These are phyloP conservation scores for Alternaria conjuncta DNA, from an alignment of 2,329 filamentous ascomycete genomes.

Conservation along the genomic window DNA sequence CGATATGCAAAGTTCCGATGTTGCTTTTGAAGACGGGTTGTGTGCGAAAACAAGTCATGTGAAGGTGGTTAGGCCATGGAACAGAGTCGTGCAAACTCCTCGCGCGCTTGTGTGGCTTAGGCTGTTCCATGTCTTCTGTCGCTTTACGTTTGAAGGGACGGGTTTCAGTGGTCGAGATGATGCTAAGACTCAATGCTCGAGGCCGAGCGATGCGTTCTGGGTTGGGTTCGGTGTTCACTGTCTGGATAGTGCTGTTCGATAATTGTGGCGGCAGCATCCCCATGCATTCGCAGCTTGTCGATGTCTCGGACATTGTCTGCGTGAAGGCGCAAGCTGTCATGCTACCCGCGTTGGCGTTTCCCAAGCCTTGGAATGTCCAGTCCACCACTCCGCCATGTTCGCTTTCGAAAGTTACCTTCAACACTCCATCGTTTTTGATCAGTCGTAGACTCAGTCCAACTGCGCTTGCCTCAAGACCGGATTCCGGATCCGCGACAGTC, in stretches of 20 bases:
- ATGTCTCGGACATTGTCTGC: not conserved
- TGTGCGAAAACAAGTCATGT: no score
- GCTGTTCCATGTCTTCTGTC: no score
- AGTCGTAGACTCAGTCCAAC: not conserved
- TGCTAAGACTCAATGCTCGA: not conserved
- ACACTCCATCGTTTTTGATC: not conserved
- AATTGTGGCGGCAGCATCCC: not conserved
- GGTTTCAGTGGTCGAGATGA: not conserved
- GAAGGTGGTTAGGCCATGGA: no score
- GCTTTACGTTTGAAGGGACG: not conserved
- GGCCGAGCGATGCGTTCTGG: not conserved
- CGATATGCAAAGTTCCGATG: no score
- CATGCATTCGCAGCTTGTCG: not conserved
- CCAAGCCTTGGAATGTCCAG: not conserved
- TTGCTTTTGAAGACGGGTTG: no score
- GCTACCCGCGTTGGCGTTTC: not conserved
- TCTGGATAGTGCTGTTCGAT: not conserved
- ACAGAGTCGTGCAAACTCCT: no score
- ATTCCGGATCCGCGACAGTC: accelerated
- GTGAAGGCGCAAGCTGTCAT: not conserved
- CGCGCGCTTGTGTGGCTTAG: no score
- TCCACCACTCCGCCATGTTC: not conserved
- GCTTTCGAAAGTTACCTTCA: not conserved
- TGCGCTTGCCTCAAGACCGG: not conserved
- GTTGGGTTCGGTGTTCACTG: not conserved